Conservation (phyloP, 371 early-diverging fungal species). For the Sanchytrium tribonematis region DNA sequence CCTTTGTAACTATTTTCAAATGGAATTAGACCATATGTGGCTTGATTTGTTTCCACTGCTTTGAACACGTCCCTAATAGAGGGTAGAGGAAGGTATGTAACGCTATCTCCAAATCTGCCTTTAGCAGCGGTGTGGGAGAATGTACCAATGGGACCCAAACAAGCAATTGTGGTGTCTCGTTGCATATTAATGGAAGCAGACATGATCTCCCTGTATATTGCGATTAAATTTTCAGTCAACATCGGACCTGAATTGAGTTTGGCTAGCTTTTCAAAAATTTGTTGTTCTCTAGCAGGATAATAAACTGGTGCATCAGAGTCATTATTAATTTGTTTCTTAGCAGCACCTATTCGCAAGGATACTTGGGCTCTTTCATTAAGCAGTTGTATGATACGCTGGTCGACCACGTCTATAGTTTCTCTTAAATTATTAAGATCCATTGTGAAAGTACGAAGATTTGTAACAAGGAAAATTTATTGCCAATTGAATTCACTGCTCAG, state of each 20-base stretch:
- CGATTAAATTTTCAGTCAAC: conserved; percentile 34
- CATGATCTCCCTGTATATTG: conserved; percentile 72
- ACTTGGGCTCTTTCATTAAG: conserved; percentile 60
- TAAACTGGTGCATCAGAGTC: no score
- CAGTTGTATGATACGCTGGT: conserved; percentile 36
- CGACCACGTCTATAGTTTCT: conserved; percentile 41
- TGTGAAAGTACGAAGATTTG: conserved; percentile 3
- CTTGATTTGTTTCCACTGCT: conserved; percentile 40
- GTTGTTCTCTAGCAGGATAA: conserved; percentile 32
- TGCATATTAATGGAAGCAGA: conserved; percentile 61
- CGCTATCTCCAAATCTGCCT: conserved; percentile 45
- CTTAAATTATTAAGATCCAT: conserved; percentile 18
- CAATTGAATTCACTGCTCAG: neutral
- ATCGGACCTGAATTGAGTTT: conserved; percentile 48
- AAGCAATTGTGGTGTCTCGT: conserved; percentile 47
- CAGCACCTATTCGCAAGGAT: conserved; percentile 50
- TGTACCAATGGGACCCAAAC: conserved; percentile 72
- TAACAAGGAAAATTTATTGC: neutral
- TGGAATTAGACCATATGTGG: conserved; percentile 69
- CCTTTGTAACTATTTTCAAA: conserved; percentile 80
- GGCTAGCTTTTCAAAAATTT: conserved; percentile 28
- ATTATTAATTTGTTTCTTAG: no score
- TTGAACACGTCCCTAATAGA: conserved; percentile 39
- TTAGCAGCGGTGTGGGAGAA: conserved; percentile 58
- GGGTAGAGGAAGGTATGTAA: conserved; percentile 23